phyloP scores from a whole-genome alignment of 306 rosid genomes.

The Castanospermum australe region DNA sequence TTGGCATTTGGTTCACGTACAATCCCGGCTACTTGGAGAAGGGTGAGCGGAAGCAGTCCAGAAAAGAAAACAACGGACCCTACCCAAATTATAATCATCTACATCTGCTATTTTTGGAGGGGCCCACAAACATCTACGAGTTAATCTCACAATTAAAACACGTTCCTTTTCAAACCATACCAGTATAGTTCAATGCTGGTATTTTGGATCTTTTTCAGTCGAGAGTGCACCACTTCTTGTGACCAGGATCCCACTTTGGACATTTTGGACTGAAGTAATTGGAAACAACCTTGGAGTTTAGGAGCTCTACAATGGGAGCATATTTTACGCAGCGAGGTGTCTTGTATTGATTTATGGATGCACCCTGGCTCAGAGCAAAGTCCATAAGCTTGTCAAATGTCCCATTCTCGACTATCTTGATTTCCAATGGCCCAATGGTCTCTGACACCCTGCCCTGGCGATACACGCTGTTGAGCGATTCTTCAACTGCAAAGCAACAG shows the following conservation, averaged over 20 bases:
- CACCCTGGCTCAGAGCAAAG: slow-evolving; percentile 42
- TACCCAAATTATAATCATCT: too few relatives aligned
- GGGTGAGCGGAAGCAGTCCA: not conserved
- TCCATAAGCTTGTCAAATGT: slow-evolving; percentile 55
- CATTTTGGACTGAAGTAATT: slow-evolving; percentile 41
- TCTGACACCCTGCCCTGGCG: slow-evolving; percentile 49
- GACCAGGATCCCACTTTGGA: slow-evolving; percentile 46
- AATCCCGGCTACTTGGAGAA: not conserved
- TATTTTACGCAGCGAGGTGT: slow-evolving; percentile 45
- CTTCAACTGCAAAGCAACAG: slow-evolving; percentile 42
- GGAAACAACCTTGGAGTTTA: slow-evolving; percentile 35
- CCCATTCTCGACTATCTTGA: slow-evolving; percentile 43
- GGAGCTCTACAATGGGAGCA: slow-evolving; percentile 35
- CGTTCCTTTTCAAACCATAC: too few relatives aligned
- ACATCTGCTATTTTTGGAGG: too few relatives aligned
- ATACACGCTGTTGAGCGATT: slow-evolving; percentile 41
- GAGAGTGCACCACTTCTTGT: slow-evolving; percentile 27
- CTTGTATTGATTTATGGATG: slow-evolving; percentile 58
- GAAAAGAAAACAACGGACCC: not conserved
- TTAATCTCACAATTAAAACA: not conserved
- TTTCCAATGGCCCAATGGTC: slow-evolving; percentile 54
- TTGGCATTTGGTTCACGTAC: not conserved
- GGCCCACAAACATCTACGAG: too few relatives aligned
- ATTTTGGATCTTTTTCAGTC: not conserved
- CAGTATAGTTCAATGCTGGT: too few relatives aligned